phyloP scores from a whole-genome alignment of 176 grass and related monocot genomes.

The Oryza nivara region DNA sequence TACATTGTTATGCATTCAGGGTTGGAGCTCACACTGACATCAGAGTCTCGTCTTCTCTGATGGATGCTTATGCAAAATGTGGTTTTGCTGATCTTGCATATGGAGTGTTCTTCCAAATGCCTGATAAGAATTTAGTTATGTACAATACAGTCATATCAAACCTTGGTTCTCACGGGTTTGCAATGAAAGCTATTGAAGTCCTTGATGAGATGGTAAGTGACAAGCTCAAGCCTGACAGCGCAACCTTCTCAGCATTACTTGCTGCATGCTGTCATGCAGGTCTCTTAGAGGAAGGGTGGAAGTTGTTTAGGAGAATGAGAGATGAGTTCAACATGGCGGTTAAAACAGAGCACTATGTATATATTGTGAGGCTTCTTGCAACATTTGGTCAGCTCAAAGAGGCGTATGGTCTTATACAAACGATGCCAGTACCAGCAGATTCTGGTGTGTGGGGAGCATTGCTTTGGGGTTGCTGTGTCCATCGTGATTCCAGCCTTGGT shows the following conservation, averaged over 20 bases:
- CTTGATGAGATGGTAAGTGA: conserved; percentile 55
- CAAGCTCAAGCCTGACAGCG: conserved; percentile 50
- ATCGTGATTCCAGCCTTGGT: conserved; percentile 59
- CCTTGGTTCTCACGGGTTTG: conserved; percentile 65
- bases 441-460: conserved; percentile 77
- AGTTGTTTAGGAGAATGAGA: conserved; percentile 66
- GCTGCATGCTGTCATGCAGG: conserved; percentile 67
- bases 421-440: conserved; percentile 53
- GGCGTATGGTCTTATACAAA: conserved; percentile 69
- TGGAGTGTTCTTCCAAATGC: conserved; percentile 47
- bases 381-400: conserved; percentile 58
- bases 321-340: conserved; percentile 54
- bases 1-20: conserved; percentile 58
- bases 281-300: conserved; percentile 59
- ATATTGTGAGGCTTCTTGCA: conserved; percentile 74
- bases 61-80: conserved; percentile 80
- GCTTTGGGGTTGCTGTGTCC: conserved; percentile 69
- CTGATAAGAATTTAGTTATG: conserved; percentile 51
- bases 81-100: conserved; percentile 51
- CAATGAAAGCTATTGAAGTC: conserved; percentile 47
- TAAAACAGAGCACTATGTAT: conserved; percentile 68
- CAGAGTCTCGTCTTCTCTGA: conserved; percentile 57
- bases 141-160: conserved; percentile 67
- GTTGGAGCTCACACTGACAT: conserved; percentile 33
- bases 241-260: conserved; percentile 67